phyloP scores from a whole-genome alignment of 73 alveolate species.

The Halteria grandinella region DNA sequence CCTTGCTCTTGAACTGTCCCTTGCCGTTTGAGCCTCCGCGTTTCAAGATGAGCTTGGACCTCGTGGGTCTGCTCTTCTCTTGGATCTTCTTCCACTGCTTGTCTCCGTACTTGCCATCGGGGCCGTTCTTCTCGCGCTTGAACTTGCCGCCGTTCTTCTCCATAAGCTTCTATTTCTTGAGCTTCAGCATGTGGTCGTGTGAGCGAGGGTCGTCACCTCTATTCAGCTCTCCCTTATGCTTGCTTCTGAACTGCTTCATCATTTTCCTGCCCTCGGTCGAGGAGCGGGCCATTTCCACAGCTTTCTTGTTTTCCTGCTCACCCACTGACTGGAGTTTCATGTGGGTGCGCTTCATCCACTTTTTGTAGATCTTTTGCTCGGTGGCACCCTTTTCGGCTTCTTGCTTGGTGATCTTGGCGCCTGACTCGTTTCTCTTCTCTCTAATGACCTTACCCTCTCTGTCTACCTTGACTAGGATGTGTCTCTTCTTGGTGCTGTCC shows the following conservation, averaged over 20 bases:
- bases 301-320: constrained; percentile 73
- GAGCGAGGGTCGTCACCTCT: constrained; percentile 34
- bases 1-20: too few relatives aligned
- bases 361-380: constrained; percentile 75
- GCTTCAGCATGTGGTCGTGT: constrained; percentile 1
- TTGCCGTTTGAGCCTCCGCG: too few relatives aligned
- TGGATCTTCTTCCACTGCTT: constrained; percentile 19
- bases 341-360: constrained; percentile 80
- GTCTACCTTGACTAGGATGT: constrained; percentile 49
- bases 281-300: constrained; percentile 64
- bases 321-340: constrained; percentile 73
- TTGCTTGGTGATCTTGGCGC: constrained; percentile 38
- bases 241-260: constrained; percentile 39
- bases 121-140: not conserved
- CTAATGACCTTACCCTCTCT: constrained; percentile 52
- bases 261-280: constrained; percentile 61
- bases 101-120: constrained; percentile 19
- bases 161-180: constrained; percentile 26
- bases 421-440: constrained; percentile 65
- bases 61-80: constrained; percentile 10
- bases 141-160: constrained; percentile 10
- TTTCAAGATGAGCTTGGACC: constrained; percentile 7
- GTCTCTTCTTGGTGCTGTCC: constrained; percentile 78
- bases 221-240: constrained; percentile 32
- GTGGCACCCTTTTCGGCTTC: constrained; percentile 62